Percentiles rank a stretch among this genome's conserved stretches.
Evolutionary conservation across 306 rosid species (phyloP).

Genomic region (Cucumis sativus): Cucumber_9930_V3 NC_026658.2:13842501-13843000

Average conservation of each 20-base stretch:
- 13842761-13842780: background rate
- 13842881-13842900: slow-evolving; percentile 4
- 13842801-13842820: slow-evolving; percentile 13
- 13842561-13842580: background rate
- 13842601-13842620: slow-evolving; percentile 78
- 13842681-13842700: slow-evolving; percentile 29
- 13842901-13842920: background rate
- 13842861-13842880: slow-evolving; percentile 6
- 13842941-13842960: background rate
- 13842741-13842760: background rate
- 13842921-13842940: no score
- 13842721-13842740: background rate
- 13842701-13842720: background rate
- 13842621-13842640: slow-evolving; percentile 53
- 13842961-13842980: background rate
- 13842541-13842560: background rate
- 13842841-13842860: background rate
- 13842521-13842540: background rate
- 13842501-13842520: slow-evolving; percentile 95
- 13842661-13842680: slow-evolving; percentile 37
- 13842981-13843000: background rate
- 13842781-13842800: background rate
- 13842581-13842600: slow-evolving; percentile 20
- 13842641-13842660: slow-evolving; percentile 56
- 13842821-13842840: slow-evolving; percentile 2